Evolutionary conservation across 1,284 basidiomycete species (phyloP), one percentile per base, ranked within the genome.

Genomic region (Tremellales sp.): DNA sequence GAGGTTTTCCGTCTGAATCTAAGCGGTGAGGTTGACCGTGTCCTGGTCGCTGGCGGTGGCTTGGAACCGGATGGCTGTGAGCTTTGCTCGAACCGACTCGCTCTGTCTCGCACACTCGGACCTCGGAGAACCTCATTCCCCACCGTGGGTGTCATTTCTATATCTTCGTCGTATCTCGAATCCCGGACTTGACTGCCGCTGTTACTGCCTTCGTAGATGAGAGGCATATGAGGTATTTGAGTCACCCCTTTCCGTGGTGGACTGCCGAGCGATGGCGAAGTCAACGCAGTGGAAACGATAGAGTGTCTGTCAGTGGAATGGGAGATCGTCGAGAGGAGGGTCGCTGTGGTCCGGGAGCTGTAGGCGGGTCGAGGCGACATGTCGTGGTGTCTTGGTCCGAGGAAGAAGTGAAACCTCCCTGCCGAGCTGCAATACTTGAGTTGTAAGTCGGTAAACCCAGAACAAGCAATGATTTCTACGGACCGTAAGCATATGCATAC

Each of bases 11-110:
- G 29, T 35, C 35, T 52, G 39, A 61, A 44, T 7, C 58, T 53
- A 14, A 59, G 43, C 10, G 61, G 61, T 2, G 58, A 57, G 3
- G 60, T 60, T 18, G 58, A 57, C 14, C 58, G 39, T 8, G 53
- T 58, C 10, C 55, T 27, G 16, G 24, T 36, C 38, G 5, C 21
- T 4, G 51, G 51, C 28, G 27, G 36, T 14, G 51, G 51, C 26
- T 37, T 50, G n/a, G 53, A 52, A 6, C 55, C 42, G n/a, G 46
- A 43, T 22, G 47, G 50, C 41, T 53, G 50, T 22, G 47, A 13
- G 18, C 45, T 44, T 34, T 54, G 56, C 40, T 64, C 62, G 33
- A 54, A 62, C n/a, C 43, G 45, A 38, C 43, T 59, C 14, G 61
- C 61, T 24, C 61, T 29, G 33, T 56, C 48, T 29, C 46, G 52